Conservation (phyloP, 2,329 filamentous ascomycete genomes). For the Cercospora sesami region DNA sequence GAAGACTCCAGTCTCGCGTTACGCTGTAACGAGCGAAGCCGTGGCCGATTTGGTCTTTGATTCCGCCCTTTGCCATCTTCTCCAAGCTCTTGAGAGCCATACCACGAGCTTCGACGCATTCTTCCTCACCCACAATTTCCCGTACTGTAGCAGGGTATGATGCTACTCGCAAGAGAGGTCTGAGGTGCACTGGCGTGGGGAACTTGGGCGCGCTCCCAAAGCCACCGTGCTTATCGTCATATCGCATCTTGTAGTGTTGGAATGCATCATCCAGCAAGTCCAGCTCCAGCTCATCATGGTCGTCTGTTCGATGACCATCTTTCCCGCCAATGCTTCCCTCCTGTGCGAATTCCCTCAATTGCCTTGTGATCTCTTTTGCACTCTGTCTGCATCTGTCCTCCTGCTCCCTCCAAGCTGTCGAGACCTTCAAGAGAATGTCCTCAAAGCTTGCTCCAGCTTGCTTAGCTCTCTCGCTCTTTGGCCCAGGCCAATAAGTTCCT, state of each 20-base stretch:
- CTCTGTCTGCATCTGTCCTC: constrained; percentile 79
- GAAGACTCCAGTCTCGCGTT: constrained; percentile 87
- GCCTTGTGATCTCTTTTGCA: constrained; percentile 75
- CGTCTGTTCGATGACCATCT: constrained; percentile 32
- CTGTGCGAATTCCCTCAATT: constrained; percentile 82
- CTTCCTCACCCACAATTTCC: constrained; percentile 82
- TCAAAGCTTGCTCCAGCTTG: constrained; percentile 72
- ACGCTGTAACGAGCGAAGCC: constrained; percentile 85
- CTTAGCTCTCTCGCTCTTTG: constrained; percentile 56
- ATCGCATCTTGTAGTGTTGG: constrained; percentile 75
- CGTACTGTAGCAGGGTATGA: constrained; percentile 70
- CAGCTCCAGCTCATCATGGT: constrained; percentile 73
- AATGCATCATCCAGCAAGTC: constrained; percentile 91
- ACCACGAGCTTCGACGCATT: constrained; percentile 69
- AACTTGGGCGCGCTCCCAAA: constrained; percentile 82
- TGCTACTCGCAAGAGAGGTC: constrained; percentile 74
- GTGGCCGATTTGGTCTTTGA: constrained; percentile 73
- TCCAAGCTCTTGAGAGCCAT: constrained; percentile 82
- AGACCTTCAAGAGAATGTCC: constrained; percentile 76
- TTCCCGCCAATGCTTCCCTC: constrained; percentile 67
- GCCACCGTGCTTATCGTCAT: constrained; percentile 74
- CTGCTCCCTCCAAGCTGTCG: constrained; percentile 75
- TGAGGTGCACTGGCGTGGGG: constrained; percentile 79
- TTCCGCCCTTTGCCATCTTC: constrained; percentile 71
- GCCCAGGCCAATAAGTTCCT: constrained; percentile 92